These are phyloP conservation scores for Suhomyces vadensis DNA, from an alignment of 805 yeast species.

Conservation along the genomic window DNA sequence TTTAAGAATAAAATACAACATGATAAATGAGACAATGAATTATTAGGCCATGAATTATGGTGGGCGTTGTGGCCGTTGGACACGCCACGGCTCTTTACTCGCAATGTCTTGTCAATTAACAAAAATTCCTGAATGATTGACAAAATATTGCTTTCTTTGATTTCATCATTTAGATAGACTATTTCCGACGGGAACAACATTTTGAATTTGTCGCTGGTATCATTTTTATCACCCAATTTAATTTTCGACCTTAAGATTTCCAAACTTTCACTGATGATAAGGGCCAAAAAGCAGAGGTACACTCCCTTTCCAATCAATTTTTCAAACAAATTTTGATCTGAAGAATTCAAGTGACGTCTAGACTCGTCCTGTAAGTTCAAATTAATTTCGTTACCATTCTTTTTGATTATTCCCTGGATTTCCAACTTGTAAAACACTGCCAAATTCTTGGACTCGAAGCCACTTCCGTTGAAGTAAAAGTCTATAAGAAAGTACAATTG, in stretches of 20 bases:
- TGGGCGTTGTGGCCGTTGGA: no score
- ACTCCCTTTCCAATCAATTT: conserved; percentile 26
- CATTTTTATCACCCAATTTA: neutral
- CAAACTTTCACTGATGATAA: conserved; percentile 35
- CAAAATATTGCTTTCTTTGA: conserved; percentile 15
- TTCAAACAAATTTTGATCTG: conserved; percentile 19
- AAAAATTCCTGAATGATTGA: conserved; percentile 15
- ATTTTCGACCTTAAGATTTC: conserved; percentile 18
- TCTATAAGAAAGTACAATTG: conserved; percentile 34
- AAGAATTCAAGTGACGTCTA: conserved; percentile 2
- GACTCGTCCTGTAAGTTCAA: conserved; percentile 7
- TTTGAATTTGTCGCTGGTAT: conserved; percentile 16
- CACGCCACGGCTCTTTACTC: neutral
- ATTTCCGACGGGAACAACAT: conserved; percentile 28
- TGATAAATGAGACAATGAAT: conserved; percentile 19
- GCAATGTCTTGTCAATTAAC: neutral
- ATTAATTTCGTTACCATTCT: conserved; percentile 17
- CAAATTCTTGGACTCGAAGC: conserved; percentile 25
- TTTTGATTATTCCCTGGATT: conserved; percentile 20
- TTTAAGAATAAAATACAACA: conserved; percentile 25
- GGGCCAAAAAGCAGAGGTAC: conserved; percentile 29
- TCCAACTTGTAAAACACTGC: conserved; percentile 27
- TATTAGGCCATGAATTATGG: neutral
- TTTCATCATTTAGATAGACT: conserved; percentile 16
- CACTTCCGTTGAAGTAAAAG: conserved; percentile 24